Evolutionary conservation across 1,284 basidiomycete genomes (phyloP), one percentile per base, ranked within the genome.

Genomic region (Cryptococcus sp.): DNA sequence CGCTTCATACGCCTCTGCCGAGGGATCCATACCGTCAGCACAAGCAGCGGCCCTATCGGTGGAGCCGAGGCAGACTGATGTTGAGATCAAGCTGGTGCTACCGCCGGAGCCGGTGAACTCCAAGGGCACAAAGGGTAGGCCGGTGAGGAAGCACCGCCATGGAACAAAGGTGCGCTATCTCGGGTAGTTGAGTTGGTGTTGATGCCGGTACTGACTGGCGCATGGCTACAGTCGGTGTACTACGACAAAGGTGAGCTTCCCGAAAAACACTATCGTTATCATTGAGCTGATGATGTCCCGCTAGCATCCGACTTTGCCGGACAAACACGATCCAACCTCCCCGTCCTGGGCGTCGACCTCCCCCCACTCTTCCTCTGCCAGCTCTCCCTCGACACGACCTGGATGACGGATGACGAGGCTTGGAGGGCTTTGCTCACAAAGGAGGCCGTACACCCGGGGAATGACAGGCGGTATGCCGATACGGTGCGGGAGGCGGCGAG

Each of bases 331-430:
- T 70, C 74, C 2, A 58, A 61, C 2, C 55, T 76, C 1, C 75
- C 74, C 1, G 65, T 78, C 8, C 59, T 73, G 28, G 76, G 68
- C 12, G 61, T 77, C 23, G 76, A 78, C 55, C 53, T 77, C 1
- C 61, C 71, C 1, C 58, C 65, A 4, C 35, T 61, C 2, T 50
- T 72, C 21, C 57, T 77, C 20, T 64, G 66, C 12, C 64, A 69
- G 18, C 60, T 78, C 50, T 57, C 69, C 1, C 61, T 75, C 12
- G 67, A 75, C 37, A 55, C 66, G 1, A 23, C 53, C 13, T 77
- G 76, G 75, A 45, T 76, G 11, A 55, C 38, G 3, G 74, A 77
- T 35, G 76, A 78, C 51, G 76, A 77, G 24, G 53, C 59, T 1
- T 76, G 73, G 72, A 59, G 72, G 20, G 36, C 50, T 2, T 37